These are phyloP conservation scores for Penicillium longicatenatum DNA, from an alignment of 495 filamentous ascomycete species.

Conservation along the genomic window DNA sequence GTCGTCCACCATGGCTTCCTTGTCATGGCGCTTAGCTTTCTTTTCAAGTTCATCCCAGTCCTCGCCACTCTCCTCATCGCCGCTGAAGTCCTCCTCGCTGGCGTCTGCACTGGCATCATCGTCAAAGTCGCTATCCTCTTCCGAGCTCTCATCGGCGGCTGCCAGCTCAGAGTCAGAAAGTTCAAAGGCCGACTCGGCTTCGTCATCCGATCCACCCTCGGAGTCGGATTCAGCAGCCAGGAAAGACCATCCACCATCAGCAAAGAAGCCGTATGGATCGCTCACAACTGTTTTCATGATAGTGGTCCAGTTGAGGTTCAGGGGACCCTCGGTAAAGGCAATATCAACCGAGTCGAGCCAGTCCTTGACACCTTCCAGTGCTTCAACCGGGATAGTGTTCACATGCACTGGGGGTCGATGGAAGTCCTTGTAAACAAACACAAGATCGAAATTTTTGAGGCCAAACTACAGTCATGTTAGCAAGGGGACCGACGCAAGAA, in stretches of 20 bases:
- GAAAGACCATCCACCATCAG: constrained; percentile 95
- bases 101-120: constrained; percentile 82
- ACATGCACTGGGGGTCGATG: constrained; percentile 82
- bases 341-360: constrained; percentile 97
- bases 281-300: constrained; percentile 99
- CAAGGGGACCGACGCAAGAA: not conserved
- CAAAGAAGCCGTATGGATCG: constrained; percentile 93
- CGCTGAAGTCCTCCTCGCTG: constrained; percentile 68
- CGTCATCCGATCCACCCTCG: constrained; percentile 75
- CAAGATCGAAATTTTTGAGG: constrained; percentile 98
- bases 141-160: constrained; percentile 74
- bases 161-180: constrained; percentile 81
- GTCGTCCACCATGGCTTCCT: constrained; percentile 70
- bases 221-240: constrained; percentile 84
- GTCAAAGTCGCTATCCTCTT: constrained; percentile 91
- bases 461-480: constrained; percentile 65
- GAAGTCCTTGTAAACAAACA: constrained; percentile 98
- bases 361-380: constrained; percentile 92
- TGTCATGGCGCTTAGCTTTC: constrained; percentile 87
- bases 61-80: constrained; percentile 81
- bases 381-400: constrained; percentile 97
- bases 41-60: constrained; percentile 92
- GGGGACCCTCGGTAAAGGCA: constrained; percentile 87
- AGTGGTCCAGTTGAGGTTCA: constrained; percentile 97
- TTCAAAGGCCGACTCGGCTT: constrained; percentile 92